phyloP scores from a whole-genome alignment of 129 eudicot species.

The Lactuca sativa region DNA sequence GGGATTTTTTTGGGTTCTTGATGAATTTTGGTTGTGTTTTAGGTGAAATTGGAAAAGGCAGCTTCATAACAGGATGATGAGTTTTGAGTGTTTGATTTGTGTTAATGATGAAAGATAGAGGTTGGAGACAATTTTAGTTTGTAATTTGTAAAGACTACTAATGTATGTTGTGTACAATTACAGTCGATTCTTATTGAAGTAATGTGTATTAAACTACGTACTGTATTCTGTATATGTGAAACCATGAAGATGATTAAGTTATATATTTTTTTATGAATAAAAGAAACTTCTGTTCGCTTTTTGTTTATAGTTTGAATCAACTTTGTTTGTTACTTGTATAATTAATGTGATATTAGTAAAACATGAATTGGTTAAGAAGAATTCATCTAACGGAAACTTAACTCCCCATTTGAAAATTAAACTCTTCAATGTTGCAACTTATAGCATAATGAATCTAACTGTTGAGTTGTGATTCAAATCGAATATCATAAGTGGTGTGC shows the following conservation, averaged over 20 bases:
- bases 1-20: neutral
- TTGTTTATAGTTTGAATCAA: neutral
- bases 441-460: too few species aligned
- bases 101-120: neutral
- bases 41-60: conserved; percentile 34
- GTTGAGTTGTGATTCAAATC: too few species aligned
- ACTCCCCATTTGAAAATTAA: too few species aligned
- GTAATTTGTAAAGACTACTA: conserved; percentile 16
- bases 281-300: neutral
- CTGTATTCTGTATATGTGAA: conserved; percentile 19
- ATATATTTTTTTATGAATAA: conserved; percentile 4
- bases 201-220: conserved; percentile 13
- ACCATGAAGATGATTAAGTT: conserved; percentile 3
- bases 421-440: too few species aligned
- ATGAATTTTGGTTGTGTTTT: conserved; percentile 6
- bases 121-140: conserved; percentile 13
- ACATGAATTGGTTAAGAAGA: too few species aligned
- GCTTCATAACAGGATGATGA: conserved; percentile 17
- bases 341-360: too few species aligned
- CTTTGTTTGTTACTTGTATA: too few species aligned
- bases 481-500: too few species aligned
- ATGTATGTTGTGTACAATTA: conserved; percentile 29
- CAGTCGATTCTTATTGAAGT: conserved; percentile 22
- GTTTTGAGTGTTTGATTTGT: conserved; percentile 11
- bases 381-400: too few species aligned